These are phyloP conservation scores for Fabrea salina DNA, from an alignment of 169 alveolate genomes.

Conservation along the genomic window DNA sequence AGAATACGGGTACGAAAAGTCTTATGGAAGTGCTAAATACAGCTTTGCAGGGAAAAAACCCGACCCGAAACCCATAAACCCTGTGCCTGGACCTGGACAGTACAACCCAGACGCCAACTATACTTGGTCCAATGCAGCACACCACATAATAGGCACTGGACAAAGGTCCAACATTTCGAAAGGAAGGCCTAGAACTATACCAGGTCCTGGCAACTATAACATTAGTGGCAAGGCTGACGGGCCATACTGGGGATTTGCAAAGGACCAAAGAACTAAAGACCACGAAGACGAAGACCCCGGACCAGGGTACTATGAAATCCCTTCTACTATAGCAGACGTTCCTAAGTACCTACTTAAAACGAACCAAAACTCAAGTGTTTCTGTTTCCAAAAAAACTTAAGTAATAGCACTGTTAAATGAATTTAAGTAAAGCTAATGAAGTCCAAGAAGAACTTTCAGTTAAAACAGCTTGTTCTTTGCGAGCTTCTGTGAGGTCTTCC, in stretches of 20 bases:
- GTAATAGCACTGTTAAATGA: too few relatives aligned
- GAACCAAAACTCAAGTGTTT: too few relatives aligned
- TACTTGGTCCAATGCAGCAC: not conserved
- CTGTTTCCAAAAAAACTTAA: too few relatives aligned
- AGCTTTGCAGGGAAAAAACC: not conserved
- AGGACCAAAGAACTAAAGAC: not conserved
- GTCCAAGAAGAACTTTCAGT: too few relatives aligned
- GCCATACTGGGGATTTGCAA: slow-evolving; percentile 20
- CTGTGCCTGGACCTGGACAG: slow-evolving; percentile 25
- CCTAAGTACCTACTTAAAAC: slow-evolving; percentile 31
- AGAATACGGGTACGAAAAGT: not conserved
- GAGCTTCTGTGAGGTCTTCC: too few relatives aligned
- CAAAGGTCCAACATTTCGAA: not conserved
- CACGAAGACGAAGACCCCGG: not conserved
- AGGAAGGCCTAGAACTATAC: not conserved
- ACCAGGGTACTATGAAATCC: slow-evolving; percentile 30
- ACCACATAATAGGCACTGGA: not conserved
- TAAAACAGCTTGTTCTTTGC: too few relatives aligned
- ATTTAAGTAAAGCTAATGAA: too few relatives aligned
- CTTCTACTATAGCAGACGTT: slow-evolving; percentile 25
- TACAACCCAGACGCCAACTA: not conserved
- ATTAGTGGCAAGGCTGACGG: not conserved
- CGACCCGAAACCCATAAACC: not conserved
- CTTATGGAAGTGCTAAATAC: slow-evolving; percentile 6
- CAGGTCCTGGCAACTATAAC: slow-evolving; percentile 32